Base-by-base conservation (phyloP, 495 filamentous ascomycete species). In the Baudoinia panamericana region DNA sequence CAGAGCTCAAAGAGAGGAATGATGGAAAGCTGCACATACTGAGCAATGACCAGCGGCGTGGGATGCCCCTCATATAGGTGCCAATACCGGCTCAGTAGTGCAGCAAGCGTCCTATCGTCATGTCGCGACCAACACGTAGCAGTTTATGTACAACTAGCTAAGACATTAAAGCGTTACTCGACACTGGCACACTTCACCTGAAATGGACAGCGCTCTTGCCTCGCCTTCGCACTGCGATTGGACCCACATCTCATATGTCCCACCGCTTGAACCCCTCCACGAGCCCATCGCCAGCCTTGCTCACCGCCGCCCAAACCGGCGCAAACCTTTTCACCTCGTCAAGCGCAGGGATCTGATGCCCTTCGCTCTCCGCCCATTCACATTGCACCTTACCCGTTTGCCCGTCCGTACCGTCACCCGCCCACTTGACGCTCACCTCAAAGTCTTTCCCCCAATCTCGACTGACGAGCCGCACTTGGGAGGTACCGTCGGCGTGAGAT, bases 331-430 rank as follows among this genome's bases (percentile, higher is more conserved):
- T 62, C 15, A 79, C 72, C 61, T 97, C 90, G 49, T 90, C 82
- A 23, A 90, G 68, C 11, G 90, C 90, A 0, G 90, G 85, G 35
- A 97, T 88, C 6, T 67, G 61, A 2, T 76, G 79, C 8, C 57
- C 54, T 9, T 61, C 64, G 48, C 93, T 94, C 21, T 96, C 90
- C 50, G 76, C 82, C 90, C 90, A 97, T 12, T 83, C 58, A 64
- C 88, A 96, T 8, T 80, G 69, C 3, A 86, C 74, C 31, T 64
- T 67, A 0, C 86, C 87, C 44, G 73, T 70, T 34, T 88, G 56
- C 5, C 69, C 68, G 27, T 59, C 47, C 23, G 56, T 60, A 6
- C 66, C 67, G 21, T 59, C 44, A 23, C 56, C 59, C n/a, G 53
- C 35, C 78, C 86, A 90, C 24, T 71, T 63, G 0, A 93, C 71